Base-by-base conservation (phyloP, 2,329 filamentous ascomycete species). In the Botrytis aclada region DNA sequence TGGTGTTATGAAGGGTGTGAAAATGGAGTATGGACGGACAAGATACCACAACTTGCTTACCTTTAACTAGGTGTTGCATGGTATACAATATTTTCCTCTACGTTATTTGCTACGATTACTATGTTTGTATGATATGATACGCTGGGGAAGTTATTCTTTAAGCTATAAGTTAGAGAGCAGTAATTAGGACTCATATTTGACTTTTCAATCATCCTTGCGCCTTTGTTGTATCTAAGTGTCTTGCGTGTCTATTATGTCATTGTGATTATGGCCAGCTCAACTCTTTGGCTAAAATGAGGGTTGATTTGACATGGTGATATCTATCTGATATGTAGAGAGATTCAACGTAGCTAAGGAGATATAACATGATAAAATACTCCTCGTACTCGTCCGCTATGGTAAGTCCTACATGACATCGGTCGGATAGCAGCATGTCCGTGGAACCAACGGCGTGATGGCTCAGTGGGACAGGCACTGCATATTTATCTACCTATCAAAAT, bases 11-110 rank as follows among this genome's bases (percentile, higher is more conserved):
- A 34, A 22, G 25, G 34, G 32, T 54, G 65, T 45, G 47, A 47
- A 25, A 37, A 54, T 20, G 64, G 64, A 67, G 64, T 67, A 67
- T 22, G 64, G 64, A 56, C 41, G 64, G 45, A 56, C 47, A 56
- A 54, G 64, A 67, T 67, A 67, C 64, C 64, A 65, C 67, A 39
- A 66, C 61, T 45, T 71, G 65, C 41, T 43, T 56, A 32, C 51
- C 65, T 69, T 41, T 43, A 32, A 37, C 20, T 43, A 58, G 14
- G 47, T 20, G 65, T 69, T 54, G 18, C 25, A 69, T 56, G 65
- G 65, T 56, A 56, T 56, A 69, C 37, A 41, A 43, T 16, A 69
- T n/a, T 41, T 69, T 32, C 39, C 12, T 56, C n/a, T 32, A 37
- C n/a, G 20, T 69, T 69, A 69, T 62, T 39, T 39, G 60, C n/a